Evolutionary conservation across 148 eudicot species (phyloP).

Genomic region (Rhododendron ovatum): DNA sequence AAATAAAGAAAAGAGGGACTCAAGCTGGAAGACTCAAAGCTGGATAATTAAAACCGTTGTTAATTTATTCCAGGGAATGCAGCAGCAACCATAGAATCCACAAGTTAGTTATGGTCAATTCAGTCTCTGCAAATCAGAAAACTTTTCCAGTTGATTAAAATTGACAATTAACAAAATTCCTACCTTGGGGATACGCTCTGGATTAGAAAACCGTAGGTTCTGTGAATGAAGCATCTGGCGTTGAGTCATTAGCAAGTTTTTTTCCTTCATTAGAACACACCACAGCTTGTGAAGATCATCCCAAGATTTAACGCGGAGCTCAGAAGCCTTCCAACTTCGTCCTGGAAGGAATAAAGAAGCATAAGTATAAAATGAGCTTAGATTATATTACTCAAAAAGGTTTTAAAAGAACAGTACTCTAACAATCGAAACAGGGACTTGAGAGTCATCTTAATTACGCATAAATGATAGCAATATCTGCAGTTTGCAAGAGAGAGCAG

Average conservation of each 20-base stretch:
- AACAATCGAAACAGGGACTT: neutral
- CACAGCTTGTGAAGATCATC: conserved; percentile 83
- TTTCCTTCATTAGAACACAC: conserved; percentile 88
- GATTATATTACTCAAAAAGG: neutral
- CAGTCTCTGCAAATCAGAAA: neutral
- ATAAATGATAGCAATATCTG: neutral
- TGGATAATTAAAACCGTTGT: neutral
- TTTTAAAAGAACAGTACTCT: neutral
- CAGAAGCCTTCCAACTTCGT: conserved; percentile 84
- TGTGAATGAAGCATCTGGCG: conserved; percentile 88
- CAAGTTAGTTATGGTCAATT: neutral
- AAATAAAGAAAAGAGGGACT: neutral
- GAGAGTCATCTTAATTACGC: neutral
- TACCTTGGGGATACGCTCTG: conserved; percentile 82
- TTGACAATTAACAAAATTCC: neutral
- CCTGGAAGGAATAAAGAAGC: conserved; percentile 29
- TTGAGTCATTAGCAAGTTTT: conserved; percentile 87
- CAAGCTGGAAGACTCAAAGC: neutral
- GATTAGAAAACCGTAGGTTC: conserved; percentile 71
- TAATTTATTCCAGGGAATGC: neutral
- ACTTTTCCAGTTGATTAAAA: neutral
- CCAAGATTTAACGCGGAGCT: conserved; percentile 83
- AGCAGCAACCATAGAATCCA: neutral
- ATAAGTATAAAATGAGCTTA: neutral
- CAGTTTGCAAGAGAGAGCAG: neutral